Evolutionary conservation across 73 alveolate genomes (phyloP), one percentile per base, ranked within the genome.

Genomic region (Diophrys sp.): DNA sequence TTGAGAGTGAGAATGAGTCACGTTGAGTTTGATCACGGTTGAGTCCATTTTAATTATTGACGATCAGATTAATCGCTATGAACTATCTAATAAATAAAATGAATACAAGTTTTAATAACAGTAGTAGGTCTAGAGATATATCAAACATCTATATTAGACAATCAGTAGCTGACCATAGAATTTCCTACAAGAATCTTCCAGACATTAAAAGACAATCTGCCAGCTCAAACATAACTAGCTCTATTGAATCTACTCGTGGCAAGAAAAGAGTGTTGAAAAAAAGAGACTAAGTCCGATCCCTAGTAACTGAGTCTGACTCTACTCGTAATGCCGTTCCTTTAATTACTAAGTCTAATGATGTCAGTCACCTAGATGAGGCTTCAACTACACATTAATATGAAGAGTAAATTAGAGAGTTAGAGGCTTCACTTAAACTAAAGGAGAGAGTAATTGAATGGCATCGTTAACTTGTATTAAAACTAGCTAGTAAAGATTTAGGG

Each of bases 1-100:
- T 69, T 84, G 76, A 62, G 93, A 82, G 28, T 91, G 95, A 53
- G 96, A 85, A 77, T 94, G 98, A 28, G 98, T 91, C 55, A 92
- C 93, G 91, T 94, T 82, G 71, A 94, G 87, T 83, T 94, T 94
- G 67, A 94, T 82, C 1, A 79, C 77, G 33, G 32, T 44, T 54
- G 85, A 55, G n/a, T 87, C 95, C 94, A 87, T 86, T 62, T 53
- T 74, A 53, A 54, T 71, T 33, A n/a, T 71, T 11, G n/a, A 1
- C 1, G 29, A 29, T 30, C 30, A 71, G 26, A 28, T 23, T 8
- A 25, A 2, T 2, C 26, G 30, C 1, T 25, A 32, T 71, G 33
- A 30, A 71, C 30, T 24, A 71, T 27, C 33, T 23, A 29, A 30
- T 71, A 30, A 31, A 31, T 32, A 30, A 71, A 71, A 71, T n/a